Percentiles rank a stretch among this genome's conserved stretches.
These are phyloP conservation scores for Collybia sp. DNA, from an alignment of 768 basidiomycete species.

Conservation along the genomic window DNA sequence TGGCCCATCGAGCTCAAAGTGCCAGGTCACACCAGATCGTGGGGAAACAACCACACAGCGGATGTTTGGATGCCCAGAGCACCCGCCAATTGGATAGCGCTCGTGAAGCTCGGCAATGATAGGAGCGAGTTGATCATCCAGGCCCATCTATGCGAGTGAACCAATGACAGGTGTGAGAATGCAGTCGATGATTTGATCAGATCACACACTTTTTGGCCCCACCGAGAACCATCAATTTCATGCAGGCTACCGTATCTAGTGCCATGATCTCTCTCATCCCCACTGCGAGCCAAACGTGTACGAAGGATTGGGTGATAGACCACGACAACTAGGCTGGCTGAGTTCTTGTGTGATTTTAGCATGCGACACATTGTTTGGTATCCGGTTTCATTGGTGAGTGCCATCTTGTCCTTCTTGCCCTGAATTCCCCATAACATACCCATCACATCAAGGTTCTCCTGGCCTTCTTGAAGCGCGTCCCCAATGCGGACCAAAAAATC, in stretches of 20 bases:
- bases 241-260: background rate
- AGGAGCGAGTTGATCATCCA: conserved; percentile 4
- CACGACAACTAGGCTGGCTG: background rate
- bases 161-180: background rate
- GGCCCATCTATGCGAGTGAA: conserved; percentile 1
- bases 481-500: conserved; percentile 1
- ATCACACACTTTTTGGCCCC: background rate
- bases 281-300: background rate
- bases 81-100: background rate
- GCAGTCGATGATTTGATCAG: background rate
- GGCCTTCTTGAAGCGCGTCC: background rate
- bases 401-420: conserved; percentile 1
- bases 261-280: background rate
- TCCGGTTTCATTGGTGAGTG: conserved; percentile 3
- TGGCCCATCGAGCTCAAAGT: conserved; percentile 2
- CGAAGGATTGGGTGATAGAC: conserved; percentile 1
- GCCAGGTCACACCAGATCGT: background rate
- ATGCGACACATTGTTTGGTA: conserved; percentile 1
- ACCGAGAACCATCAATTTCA: no score
- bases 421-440: conserved; percentile 5
- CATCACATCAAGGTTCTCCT: conserved; percentile 1
- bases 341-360: background rate
- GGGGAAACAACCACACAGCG: background rate
- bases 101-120: conserved; percentile 3
- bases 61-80: conserved; percentile 2